Percentiles rank a stretch among this genome's conserved stretches.
phyloP scores from a whole-genome alignment of 768 basidiomycete species.

The Termitomyces eurrhizus region DNA sequence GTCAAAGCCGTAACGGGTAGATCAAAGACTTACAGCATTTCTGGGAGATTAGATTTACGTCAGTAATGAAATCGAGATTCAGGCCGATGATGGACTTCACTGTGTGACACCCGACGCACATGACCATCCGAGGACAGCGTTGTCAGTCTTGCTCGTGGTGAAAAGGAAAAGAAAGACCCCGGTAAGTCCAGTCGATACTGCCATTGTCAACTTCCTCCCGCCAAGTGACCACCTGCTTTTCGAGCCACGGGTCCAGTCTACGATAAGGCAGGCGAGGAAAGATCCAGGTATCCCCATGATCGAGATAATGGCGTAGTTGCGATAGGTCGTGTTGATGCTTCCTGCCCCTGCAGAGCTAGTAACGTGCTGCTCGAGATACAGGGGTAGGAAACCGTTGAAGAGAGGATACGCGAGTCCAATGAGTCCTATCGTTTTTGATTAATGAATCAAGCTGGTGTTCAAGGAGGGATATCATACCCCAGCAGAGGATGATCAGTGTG shows the following conservation, averaged over 20 bases:
- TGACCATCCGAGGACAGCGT: conserved; percentile 41
- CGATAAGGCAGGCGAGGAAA: conserved; percentile 39
- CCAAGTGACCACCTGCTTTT: conserved; percentile 31
- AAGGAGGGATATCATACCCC: conserved; percentile 33
- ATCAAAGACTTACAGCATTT: conserved; percentile 2
- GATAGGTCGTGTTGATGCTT: conserved; percentile 31
- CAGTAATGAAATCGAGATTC: not conserved
- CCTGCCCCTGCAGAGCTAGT: conserved; percentile 13
- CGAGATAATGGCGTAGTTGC: conserved; percentile 50
- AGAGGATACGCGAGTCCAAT: conserved; percentile 54
- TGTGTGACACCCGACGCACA: conserved; percentile 40
- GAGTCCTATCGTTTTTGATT: conserved; percentile 22
- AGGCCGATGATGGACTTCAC: conserved; percentile 19
- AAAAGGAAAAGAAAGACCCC: conserved; percentile 49
- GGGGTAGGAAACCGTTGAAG: conserved; percentile 48
- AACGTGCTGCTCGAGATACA: conserved; percentile 38
- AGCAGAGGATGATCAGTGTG: conserved; percentile 42
- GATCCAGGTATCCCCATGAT: conserved; percentile 46
- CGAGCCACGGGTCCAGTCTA: conserved; percentile 36
- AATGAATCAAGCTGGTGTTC: not conserved
- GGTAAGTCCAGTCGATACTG: conserved; percentile 39
- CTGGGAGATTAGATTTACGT: not conserved
- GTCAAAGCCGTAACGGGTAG: not conserved
- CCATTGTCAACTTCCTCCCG: conserved; percentile 44
- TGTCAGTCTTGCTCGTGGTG: conserved; percentile 39